A percentile compares a stretch with the other conserved stretches of the same genome.
phyloP scores from a whole-genome alignment of 2,329 filamentous ascomycete species.

The Scedosporium aurantiacum region DNA sequence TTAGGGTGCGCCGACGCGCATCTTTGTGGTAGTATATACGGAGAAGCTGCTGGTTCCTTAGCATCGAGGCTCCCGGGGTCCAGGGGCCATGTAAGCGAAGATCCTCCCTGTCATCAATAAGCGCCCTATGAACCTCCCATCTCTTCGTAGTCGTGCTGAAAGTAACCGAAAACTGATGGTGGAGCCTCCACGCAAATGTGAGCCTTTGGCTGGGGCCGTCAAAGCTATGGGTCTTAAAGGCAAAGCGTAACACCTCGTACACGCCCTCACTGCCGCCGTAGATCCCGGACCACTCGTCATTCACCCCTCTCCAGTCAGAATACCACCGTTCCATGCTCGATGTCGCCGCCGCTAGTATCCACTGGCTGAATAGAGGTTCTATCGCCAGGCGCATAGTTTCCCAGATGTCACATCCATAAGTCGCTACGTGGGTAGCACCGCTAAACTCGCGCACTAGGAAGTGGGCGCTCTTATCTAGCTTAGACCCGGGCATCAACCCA shows the following conservation, averaged over 20 bases:
- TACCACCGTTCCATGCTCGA: not conserved
- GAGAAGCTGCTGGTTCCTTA: not conserved
- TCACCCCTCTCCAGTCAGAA: not conserved
- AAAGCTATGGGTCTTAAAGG: not conserved
- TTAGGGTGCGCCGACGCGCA: not conserved
- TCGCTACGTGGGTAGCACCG: not conserved
- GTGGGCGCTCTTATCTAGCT: not conserved
- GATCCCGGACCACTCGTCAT: not conserved
- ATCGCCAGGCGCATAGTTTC: not conserved
- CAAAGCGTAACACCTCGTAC: not conserved
- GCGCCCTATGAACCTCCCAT: not conserved
- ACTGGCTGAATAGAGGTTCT: not conserved
- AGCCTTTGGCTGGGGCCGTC: not conserved
- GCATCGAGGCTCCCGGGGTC: not conserved
- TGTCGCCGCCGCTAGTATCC: not conserved
- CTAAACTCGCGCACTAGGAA: not conserved
- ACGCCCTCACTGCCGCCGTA: constrained; percentile 1
- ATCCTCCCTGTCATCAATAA: not conserved
- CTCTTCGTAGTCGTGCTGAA: not conserved
- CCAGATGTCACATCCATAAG: not conserved
- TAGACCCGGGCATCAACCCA: not conserved
- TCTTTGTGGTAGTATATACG: not conserved
- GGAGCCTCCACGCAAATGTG: not conserved
- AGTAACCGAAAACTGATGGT: not conserved
- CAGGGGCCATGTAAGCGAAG: not conserved